Percentiles rank a stretch among this genome's conserved stretches.
Conservation (phyloP, 2,329 filamentous ascomycete genomes). For the Colletotrichum orbiculare region DNA sequence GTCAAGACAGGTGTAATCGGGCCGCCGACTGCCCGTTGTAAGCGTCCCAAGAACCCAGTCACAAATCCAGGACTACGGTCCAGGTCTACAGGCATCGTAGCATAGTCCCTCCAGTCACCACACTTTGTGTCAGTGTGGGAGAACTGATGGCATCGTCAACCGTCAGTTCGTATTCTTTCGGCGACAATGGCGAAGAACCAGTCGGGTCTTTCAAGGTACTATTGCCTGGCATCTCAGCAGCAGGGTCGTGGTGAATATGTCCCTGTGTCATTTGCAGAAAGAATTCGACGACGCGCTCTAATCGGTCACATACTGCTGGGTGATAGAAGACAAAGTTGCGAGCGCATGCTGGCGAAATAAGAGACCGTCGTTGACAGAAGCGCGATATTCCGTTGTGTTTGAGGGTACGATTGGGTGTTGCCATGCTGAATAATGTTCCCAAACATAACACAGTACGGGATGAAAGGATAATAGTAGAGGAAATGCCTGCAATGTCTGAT, state of each 20-base stretch:
- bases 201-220: not conserved
- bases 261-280: constrained; percentile 11
- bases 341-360: constrained; percentile 25
- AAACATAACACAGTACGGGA: constrained; percentile 15
- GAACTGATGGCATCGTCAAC: no score
- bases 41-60: constrained; percentile 29
- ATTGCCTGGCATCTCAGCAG: not conserved
- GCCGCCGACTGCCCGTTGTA: not conserved
- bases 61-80: no score
- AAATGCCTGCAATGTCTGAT: not conserved
- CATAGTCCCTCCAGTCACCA: not conserved
- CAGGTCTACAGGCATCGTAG: not conserved
- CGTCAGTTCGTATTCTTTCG: not conserved
- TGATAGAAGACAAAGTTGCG: constrained; percentile 11
- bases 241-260: not conserved
- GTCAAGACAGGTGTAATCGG: not conserved
- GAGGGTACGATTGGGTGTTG: not conserved
- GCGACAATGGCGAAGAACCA: not conserved
- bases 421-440: not conserved
- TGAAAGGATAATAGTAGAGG: constrained; percentile 24
- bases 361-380: constrained; percentile 10
- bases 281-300: constrained; percentile 9
- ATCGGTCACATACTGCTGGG: not conserved
- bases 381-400: not conserved
- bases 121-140: no score